Base-by-base conservation (phyloP, 306 rosid species). In the Inga laurina region DNA sequence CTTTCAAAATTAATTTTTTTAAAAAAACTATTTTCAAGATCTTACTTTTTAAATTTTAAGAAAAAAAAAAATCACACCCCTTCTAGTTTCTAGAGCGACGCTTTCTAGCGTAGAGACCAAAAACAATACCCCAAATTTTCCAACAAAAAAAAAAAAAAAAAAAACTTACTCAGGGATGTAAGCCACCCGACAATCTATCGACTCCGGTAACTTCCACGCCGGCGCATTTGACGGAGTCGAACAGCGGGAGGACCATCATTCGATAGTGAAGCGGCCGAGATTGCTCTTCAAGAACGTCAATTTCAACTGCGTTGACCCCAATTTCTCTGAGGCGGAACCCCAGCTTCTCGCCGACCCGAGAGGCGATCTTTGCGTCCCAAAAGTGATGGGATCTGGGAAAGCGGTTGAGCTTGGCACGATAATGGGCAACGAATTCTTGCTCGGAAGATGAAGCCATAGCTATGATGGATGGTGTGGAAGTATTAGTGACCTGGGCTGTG, bases 371-470 rank as follows among this genome's bases (percentile, higher is more conserved):
- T 1, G 81, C 85, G 83, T 87, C 84, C 88, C 90, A 87, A 61
- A 75, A 82, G 16, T 83, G 83, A 32, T 72, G 82, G 10, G 88
- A 85, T 87, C 90, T 82, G 21, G 88, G 88, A 34, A 75, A 85
- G 35, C 90, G 90, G 46, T 87, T 82, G 52, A 87, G 88, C 22
- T 79, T 54, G 44, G 90, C 72, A 0, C 88, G 90, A 48, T 82
- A 64, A 59, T 85, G 81, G 41, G 86, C 78, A 14, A 56, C 72
- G 77, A 87, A 87, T 66, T 84, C 90, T 34, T 85, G 90, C 71
- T 87, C 90, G 1, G 90, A 84, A 11, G 90, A 87, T 14, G 90
- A 87, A 21, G 90, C 90, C 88, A 87, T 87, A 41, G 90, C 90
- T 65, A 87, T 46, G 83, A 87, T 87, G 24, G 90, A 84, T 22